Evolutionary conservation across 306 rosid genomes (phyloP).

Genomic region (Fagus crenata): DNA sequence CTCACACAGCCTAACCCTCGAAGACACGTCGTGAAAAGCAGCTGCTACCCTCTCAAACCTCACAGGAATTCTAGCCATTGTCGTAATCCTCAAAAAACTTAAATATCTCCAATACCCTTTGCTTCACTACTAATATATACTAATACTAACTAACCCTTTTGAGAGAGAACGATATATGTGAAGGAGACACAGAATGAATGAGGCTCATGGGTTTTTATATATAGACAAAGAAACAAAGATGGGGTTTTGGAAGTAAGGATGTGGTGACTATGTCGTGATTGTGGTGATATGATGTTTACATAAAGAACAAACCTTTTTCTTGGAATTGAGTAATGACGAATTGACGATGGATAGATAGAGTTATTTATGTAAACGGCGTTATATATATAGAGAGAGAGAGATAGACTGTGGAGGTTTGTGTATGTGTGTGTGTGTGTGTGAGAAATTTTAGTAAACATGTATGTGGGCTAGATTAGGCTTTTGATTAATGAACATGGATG

Average conservation of each 20-base stretch:
- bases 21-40: constrained; percentile 53
- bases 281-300: constrained; percentile 50
- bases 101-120: neutral
- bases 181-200: neutral
- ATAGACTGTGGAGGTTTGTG: neutral
- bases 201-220: neutral
- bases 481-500: constrained; percentile 22
- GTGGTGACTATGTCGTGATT: constrained; percentile 28
- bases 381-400: constrained; percentile 30
- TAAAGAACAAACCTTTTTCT: neutral
- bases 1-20: constrained; percentile 53
- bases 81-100: neutral
- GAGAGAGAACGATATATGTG: constrained; percentile 2
- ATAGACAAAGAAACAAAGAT: neutral
- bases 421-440: neutral
- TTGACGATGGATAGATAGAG: constrained; percentile 8
- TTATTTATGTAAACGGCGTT: constrained; percentile 29
- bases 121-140: neutral
- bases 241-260: neutral
- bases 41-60: constrained; percentile 67
- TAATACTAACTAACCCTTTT: neutral
- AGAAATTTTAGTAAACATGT: constrained; percentile 9
- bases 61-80: constrained; percentile 41
- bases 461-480: constrained; percentile 32
- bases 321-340: constrained; percentile 7